Percentiles rank a stretch among this genome's conserved stretches.
Conservation (phyloP, 179 eudicot genomes). For the Vitellaria paradoxa region DNA sequence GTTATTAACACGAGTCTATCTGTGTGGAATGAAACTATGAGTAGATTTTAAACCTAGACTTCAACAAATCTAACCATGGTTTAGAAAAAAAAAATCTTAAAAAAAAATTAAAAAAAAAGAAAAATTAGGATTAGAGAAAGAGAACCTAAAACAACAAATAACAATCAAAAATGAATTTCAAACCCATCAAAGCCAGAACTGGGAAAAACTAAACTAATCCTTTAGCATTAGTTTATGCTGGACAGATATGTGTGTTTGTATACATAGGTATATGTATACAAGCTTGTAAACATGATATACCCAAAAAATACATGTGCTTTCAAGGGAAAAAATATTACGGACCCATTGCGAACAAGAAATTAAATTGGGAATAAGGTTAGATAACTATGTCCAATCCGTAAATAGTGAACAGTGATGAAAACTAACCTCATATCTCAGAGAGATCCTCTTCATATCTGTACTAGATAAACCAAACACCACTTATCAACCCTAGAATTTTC, state of each 20-base stretch:
- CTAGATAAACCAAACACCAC: conserved; percentile 46
- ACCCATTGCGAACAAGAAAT: no score
- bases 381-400: background rate
- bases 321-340: no score
- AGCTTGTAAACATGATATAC: no score
- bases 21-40: background rate
- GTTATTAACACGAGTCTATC: background rate
- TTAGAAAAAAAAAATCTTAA: background rate
- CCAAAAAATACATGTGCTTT: no score
- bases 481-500: conserved; percentile 16
- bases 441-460: conserved; percentile 99
- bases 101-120: no score
- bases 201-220: background rate
- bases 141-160: background rate
- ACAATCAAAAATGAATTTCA: background rate
- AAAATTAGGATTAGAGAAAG: background rate
- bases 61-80: background rate
- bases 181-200: background rate
- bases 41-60: background rate
- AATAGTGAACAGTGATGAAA: background rate
- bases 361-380: no score
- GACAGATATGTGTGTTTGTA: no score
- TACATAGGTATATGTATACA: no score
- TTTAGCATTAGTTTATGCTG: no score
- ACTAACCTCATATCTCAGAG: conserved; percentile 79